Evolutionary conservation across 495 filamentous ascomycete species (phyloP).

Genomic region (Podospora bellae-mahoneyi): DNA sequence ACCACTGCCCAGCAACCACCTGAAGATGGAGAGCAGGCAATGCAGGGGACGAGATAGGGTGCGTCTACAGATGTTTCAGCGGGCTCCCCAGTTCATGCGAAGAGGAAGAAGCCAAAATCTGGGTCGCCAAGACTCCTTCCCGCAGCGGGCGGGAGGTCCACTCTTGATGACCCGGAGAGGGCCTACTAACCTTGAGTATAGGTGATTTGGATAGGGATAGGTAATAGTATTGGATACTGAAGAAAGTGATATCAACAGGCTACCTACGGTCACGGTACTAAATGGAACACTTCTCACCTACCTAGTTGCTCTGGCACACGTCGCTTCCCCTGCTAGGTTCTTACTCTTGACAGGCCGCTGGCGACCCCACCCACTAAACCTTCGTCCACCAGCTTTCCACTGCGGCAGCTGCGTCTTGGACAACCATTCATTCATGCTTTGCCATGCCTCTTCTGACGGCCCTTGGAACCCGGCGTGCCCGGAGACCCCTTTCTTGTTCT

Average conservation of each 20-base stretch:
- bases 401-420: not conserved
- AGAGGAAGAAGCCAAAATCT: not conserved
- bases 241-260: too few species aligned
- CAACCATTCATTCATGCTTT: not conserved
- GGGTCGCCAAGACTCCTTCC: slow-evolving; percentile 1
- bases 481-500: not conserved
- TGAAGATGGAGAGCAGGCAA: not conserved
- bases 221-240: too few species aligned
- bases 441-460: not conserved
- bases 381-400: too few species aligned
- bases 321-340: too few species aligned
- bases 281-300: too few species aligned
- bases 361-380: too few species aligned
- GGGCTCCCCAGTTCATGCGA: not conserved
- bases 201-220: too few species aligned
- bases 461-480: not conserved
- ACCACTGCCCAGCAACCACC: not conserved
- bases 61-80: not conserved
- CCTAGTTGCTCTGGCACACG: too few species aligned
- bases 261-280: too few species aligned
- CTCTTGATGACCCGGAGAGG: not conserved
- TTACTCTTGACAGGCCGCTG: too few species aligned
- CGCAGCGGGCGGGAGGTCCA: not conserved
- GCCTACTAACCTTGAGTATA: not conserved
- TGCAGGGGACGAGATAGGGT: slow-evolving; percentile 1